Base-by-base conservation (phyloP, 1,284 basidiomycete species). In the Sparassis latifolia region DNA sequence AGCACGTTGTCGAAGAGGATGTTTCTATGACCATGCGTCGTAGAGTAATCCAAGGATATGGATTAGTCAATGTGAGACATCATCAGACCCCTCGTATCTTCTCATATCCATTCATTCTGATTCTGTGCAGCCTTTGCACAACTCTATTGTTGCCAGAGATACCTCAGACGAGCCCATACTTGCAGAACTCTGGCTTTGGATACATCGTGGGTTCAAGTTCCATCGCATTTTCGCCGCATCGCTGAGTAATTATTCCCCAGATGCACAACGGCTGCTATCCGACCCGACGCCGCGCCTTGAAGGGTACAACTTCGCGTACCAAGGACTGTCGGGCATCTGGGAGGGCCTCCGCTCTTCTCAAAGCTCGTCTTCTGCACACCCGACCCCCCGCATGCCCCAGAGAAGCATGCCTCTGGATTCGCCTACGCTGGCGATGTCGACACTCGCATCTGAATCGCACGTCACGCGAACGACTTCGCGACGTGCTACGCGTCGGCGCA, bases 291-390 rank as follows among this genome's bases (percentile, higher is more conserved):
- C 80, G 10, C 69, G 75, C 39, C 58, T 85, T 28, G 73, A 87
- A 55, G 83, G 84, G 2, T 90, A 84, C 60, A 86, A 94, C 63
- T 92, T 96, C 61, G 78, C 88, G 0, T 86, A 88, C 60, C 84
- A 87, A 64, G 93, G 93, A 1, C 69, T 96, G 2, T 74, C 80
- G 33, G 81, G 84, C 1, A 85, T 96, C 48, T 92, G 92, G 87
- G 85, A 87, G 56, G 87, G 89, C 1, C 80, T 87, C 58, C 68
- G 69, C 30, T 69, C 78, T 49, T 55, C 61, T 1, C 41, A 59
- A 33, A 44, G 52, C 0, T 59, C 52, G 9, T 44, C 52, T 6
- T 54, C 57, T 5, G 60, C 58, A 9, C 64, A 63, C 32, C 61
- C 61, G 33, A 65, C 58, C 5, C 65, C 59, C 30, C 66, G 59